A percentile compares a stretch with the other conserved stretches of the same genome.
phyloP scores from a whole-genome alignment of 2,329 filamentous ascomycete species.

The Sclerotinia borealis region DNA sequence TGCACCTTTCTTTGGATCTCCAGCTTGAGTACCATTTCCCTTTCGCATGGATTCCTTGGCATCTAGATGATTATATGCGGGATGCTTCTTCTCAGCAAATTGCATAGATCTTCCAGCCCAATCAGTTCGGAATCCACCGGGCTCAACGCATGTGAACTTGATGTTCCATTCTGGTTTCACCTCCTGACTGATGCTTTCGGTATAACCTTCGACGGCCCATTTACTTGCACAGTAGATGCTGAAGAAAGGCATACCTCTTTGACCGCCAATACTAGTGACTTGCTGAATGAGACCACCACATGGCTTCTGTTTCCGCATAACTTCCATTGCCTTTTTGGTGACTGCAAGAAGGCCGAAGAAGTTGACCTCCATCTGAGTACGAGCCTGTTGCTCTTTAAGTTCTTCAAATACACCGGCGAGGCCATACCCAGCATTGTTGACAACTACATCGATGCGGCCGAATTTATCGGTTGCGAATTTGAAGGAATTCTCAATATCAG shows the following conservation, averaged over 20 bases:
- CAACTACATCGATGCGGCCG: slow-evolving; percentile 50
- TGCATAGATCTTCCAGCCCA: slow-evolving; percentile 34
- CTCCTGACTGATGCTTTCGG: slow-evolving; percentile 34
- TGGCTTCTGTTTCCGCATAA: slow-evolving; percentile 33
- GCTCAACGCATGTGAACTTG: slow-evolving; percentile 38
- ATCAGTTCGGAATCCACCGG: slow-evolving; percentile 37
- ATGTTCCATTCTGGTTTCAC: slow-evolving; percentile 36
- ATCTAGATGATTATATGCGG: slow-evolving; percentile 42
- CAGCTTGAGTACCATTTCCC: slow-evolving; percentile 28
- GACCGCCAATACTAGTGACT: slow-evolving; percentile 36
- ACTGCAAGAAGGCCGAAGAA: slow-evolving; percentile 52
- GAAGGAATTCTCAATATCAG: slow-evolving; percentile 33
- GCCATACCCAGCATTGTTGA: slow-evolving; percentile 58
- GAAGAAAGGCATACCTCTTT: slow-evolving; percentile 33
- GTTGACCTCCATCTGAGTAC: slow-evolving; percentile 52
- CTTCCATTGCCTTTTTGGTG: slow-evolving; percentile 38
- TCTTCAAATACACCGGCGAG: slow-evolving; percentile 48
- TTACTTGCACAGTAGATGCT: slow-evolving; percentile 37
- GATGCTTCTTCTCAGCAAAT: slow-evolving; percentile 38
- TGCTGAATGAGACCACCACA: slow-evolving; percentile 38
- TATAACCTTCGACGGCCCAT: slow-evolving; percentile 39
- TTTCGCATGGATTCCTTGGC: slow-evolving; percentile 37
- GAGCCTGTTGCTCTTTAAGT: slow-evolving; percentile 41
- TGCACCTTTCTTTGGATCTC: slow-evolving; percentile 44
- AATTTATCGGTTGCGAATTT: slow-evolving; percentile 42